phyloP scores from a whole-genome alignment of 75 land plant species.

The Picea glauca region DNA sequence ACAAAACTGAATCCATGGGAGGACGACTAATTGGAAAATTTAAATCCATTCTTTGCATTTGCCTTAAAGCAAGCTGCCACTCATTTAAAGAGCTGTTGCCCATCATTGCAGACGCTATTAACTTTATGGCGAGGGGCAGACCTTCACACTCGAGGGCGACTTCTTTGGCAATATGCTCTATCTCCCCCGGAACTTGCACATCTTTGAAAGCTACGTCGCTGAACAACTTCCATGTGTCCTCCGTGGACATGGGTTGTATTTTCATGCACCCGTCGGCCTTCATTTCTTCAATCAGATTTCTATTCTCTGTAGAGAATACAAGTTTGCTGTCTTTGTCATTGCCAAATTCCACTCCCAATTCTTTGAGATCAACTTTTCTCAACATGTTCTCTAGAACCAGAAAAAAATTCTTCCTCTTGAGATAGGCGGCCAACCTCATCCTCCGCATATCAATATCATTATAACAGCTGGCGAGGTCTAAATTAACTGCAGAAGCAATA shows the following conservation, averaged over 20 bases:
- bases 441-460: too few species aligned
- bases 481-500: too few species aligned
- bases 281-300: too few species aligned
- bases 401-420: too few species aligned
- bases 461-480: too few species aligned
- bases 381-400: too few species aligned
- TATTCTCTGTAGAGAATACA: too few species aligned
- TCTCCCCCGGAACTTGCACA: neutral
- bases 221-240: slow-evolving; percentile 26
- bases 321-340: too few species aligned
- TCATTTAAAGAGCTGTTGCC: neutral
- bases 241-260: slow-evolving; percentile 7
- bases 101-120: slow-evolving; percentile 17
- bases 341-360: too few species aligned
- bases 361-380: too few species aligned
- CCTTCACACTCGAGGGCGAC: slow-evolving; percentile 20
- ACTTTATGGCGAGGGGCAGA: slow-evolving; percentile 23
- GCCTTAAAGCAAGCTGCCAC: slow-evolving; percentile 14
- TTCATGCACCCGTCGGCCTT: neutral
- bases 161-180: neutral
- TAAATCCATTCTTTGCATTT: neutral
- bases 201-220: neutral
- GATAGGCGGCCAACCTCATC: too few species aligned
- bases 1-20: neutral
- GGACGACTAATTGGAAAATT: neutral